phyloP scores from a whole-genome alignment of 1,284 basidiomycete species.

The Athelia psychrophila region DNA sequence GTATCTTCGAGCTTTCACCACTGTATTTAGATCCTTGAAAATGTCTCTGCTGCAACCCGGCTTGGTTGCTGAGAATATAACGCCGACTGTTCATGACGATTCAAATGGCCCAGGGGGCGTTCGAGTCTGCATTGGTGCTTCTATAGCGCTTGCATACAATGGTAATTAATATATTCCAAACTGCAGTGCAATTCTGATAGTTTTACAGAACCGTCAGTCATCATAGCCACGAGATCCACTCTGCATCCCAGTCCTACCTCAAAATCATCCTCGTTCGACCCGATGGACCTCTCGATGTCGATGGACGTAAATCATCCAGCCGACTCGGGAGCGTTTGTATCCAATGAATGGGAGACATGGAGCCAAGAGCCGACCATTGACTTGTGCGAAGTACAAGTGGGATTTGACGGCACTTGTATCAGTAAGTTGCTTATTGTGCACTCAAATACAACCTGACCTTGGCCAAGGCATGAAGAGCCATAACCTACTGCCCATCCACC shows the following conservation, averaged over 20 bases:
- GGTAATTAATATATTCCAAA: slow-evolving; percentile 40
- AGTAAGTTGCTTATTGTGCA: slow-evolving; percentile 26
- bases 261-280: slow-evolving; percentile 24
- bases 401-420: slow-evolving; percentile 39
- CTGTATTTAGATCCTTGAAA: slow-evolving; percentile 40
- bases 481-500: slow-evolving; percentile 39
- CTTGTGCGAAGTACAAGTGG: slow-evolving; percentile 56
- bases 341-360: slow-evolving; percentile 56
- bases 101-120: slow-evolving; percentile 39
- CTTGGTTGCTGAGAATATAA: slow-evolving; percentile 29
- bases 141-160: slow-evolving; percentile 62
- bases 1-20: slow-evolving; percentile 41
- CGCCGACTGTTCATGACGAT: slow-evolving; percentile 22
- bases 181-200: slow-evolving; percentile 1
- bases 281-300: slow-evolving; percentile 44
- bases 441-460: slow-evolving; percentile 10
- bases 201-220: slow-evolving; percentile 49
- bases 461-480: not conserved
- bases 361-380: slow-evolving; percentile 62
- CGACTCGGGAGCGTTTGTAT: slow-evolving; percentile 26
- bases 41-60: slow-evolving; percentile 43
- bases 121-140: slow-evolving; percentile 53
- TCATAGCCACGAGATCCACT: slow-evolving; percentile 64
- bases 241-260: slow-evolving; percentile 33
- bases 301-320: slow-evolving; percentile 32